A percentile compares a stretch with the other conserved stretches of the same genome.
These are phyloP conservation scores for Tetrahymena elliotti DNA, from an alignment of 73 alveolate species.

Conservation along the genomic window DNA sequence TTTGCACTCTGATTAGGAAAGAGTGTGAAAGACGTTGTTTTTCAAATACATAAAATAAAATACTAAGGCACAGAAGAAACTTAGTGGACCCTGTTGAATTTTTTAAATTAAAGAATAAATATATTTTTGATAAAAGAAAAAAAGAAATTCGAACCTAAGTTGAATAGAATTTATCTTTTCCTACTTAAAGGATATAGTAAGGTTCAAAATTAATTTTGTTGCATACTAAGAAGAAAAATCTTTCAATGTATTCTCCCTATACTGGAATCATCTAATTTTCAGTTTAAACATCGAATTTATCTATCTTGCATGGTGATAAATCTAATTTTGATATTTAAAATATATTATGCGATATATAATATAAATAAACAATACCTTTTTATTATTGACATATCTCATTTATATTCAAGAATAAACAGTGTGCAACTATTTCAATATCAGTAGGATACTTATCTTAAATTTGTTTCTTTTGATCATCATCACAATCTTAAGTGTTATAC, in stretches of 20 bases:
- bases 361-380: background rate
- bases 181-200: background rate
- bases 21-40: background rate
- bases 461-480: background rate
- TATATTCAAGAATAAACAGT: background rate
- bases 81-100: background rate
- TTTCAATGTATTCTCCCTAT: background rate
- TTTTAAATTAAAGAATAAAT: background rate
- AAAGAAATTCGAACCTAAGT: background rate
- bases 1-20: background rate
- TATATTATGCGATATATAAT: background rate
- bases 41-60: background rate
- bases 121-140: background rate
- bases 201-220: background rate
- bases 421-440: background rate
- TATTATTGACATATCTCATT: background rate
- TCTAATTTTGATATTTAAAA: background rate
- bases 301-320: background rate
- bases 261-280: background rate
- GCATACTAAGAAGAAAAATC: background rate
- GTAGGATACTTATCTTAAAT: background rate
- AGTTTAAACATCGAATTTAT: background rate
- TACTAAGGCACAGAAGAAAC: background rate
- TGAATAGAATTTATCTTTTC: background rate
- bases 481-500: background rate